Base-by-base conservation (phyloP, 2,329 filamentous ascomycete genomes). In the Zymoseptoria tritici region DNA sequence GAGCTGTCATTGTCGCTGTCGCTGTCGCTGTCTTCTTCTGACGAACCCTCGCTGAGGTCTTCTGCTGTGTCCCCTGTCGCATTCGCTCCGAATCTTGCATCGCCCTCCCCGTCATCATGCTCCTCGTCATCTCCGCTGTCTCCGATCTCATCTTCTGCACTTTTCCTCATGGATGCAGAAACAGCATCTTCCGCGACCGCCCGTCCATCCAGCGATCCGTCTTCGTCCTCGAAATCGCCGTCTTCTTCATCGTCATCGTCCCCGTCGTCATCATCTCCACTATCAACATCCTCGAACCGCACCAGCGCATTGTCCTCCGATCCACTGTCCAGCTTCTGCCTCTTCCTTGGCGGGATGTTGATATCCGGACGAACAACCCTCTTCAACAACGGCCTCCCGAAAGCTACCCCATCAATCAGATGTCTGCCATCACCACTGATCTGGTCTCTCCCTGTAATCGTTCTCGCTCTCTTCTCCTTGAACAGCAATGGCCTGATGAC, bases 341-440 rank as follows among this genome's bases (percentile, higher is more conserved):
- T 70, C 69, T 58, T 68, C 62, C 58, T 69, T 9, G 57, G 63
- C 54, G 58, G 74, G 62, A 57, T 75, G 63, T 49, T 68, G 65
- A 60, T 77, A n/a, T 79, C 75, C 9, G 69, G 68, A 52, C 70
- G 65, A 8, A 62, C 55, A 11, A 80, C 79, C 0, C 76, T 71
- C 61, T 83, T 83, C 8, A 93, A 76, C 69, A 85, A 85, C 0
- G 88, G 86, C 61, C 87, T 83, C 2, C 93, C 92, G 72, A 93
- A 96, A 0, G 91, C 83, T 20, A 96, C 79, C 3, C 93, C 92
- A 71, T 97, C 93, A 9, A 94, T 81, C 5, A 97, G 80, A 71
- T 92, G 91, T 65, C 81, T 87, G 3, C 93, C 92, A 72, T 90
- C 88, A 1, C 77, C 69, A 0, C 88, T 85, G 57, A 97, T 95